These are phyloP conservation scores for Rhodomyrtus psidioides DNA, from an alignment of 441 rosid genomes.

Conservation along the genomic window DNA sequence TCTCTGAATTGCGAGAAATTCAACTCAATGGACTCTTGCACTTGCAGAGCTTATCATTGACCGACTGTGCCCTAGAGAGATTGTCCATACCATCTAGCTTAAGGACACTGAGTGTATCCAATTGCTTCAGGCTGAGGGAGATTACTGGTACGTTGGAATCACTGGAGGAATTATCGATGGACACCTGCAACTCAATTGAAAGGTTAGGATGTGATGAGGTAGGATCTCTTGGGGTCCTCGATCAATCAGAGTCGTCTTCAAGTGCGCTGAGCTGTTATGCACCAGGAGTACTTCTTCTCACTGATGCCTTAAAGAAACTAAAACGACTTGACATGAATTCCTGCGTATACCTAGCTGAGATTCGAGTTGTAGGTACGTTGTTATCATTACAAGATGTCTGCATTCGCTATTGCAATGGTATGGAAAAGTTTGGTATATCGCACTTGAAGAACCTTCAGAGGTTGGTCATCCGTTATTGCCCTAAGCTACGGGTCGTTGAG, in stretches of 20 bases:
- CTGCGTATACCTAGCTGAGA: neutral
- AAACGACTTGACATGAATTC: fast-evolving
- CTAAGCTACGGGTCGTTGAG: neutral
- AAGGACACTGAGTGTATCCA: too few species aligned
- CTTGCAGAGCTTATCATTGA: too few species aligned
- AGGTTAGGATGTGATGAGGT: too few species aligned
- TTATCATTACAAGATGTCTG: fast-evolving
- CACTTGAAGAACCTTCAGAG: fast-evolving
- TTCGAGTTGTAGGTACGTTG: neutral
- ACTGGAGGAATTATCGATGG: too few species aligned
- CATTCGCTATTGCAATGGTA: fast-evolving
- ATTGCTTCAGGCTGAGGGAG: too few species aligned
- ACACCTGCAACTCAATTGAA: too few species aligned
- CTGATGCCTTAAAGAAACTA: neutral
- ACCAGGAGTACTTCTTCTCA: neutral
- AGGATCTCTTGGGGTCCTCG: neutral
- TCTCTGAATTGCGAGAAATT: too few species aligned
- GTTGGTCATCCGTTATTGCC: fast-evolving
- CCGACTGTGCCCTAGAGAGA: too few species aligned
- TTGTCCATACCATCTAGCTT: too few species aligned
- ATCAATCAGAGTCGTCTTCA: neutral
- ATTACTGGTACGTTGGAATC: too few species aligned
- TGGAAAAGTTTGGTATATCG: neutral
- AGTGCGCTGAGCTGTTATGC: fast-evolving
- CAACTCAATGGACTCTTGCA: too few species aligned